Conservation (phyloP, 352 stramenopile genomes). For the Salisapilia sapeloensis region DNA sequence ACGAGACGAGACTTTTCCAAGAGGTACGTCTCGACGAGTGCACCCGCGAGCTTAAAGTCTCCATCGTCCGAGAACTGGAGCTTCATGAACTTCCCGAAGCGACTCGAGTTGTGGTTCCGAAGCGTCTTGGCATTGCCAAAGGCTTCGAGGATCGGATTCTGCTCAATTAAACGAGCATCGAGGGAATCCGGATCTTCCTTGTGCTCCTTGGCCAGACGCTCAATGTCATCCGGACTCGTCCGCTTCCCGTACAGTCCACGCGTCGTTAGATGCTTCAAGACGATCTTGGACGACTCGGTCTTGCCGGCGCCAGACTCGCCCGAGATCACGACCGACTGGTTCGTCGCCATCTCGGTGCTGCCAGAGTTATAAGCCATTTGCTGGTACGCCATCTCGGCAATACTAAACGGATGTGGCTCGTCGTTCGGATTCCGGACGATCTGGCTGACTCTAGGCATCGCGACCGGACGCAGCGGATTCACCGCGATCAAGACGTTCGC, state of each 20-base stretch:
- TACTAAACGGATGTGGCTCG: constrained; percentile 70
- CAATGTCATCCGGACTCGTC: constrained; percentile 54
- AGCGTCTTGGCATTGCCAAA: constrained; percentile 93
- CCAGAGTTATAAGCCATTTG: constrained; percentile 83
- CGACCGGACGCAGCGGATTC: constrained; percentile 77
- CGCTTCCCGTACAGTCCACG: constrained; percentile 77
- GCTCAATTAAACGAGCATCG: constrained; percentile 70
- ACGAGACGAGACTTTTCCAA: constrained; percentile 79
- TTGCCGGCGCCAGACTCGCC: constrained; percentile 79
- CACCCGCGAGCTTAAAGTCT: constrained; percentile 70
- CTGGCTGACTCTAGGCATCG: constrained; percentile 62
- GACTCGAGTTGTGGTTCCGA: constrained; percentile 89
- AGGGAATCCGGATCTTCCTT: constrained; percentile 45
- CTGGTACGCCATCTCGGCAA: constrained; percentile 84
- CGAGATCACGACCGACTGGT: constrained; percentile 78
- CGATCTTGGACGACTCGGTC: constrained; percentile 83
- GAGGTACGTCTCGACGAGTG: constrained; percentile 80
- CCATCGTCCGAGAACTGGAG: constrained; percentile 85
- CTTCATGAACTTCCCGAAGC: constrained; percentile 94
- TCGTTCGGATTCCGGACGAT: constrained; percentile 56
- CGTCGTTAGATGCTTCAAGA: constrained; percentile 77
- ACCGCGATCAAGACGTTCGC: constrained; percentile 86
- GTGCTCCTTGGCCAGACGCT: constrained; percentile 18
- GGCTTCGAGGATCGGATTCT: constrained; percentile 90
- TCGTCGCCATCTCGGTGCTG: constrained; percentile 71